Evolutionary conservation across 1,139 yeast species (phyloP), one percentile per base, ranked within the genome.

Genomic region (Debaryomyces robertsiae): DNA sequence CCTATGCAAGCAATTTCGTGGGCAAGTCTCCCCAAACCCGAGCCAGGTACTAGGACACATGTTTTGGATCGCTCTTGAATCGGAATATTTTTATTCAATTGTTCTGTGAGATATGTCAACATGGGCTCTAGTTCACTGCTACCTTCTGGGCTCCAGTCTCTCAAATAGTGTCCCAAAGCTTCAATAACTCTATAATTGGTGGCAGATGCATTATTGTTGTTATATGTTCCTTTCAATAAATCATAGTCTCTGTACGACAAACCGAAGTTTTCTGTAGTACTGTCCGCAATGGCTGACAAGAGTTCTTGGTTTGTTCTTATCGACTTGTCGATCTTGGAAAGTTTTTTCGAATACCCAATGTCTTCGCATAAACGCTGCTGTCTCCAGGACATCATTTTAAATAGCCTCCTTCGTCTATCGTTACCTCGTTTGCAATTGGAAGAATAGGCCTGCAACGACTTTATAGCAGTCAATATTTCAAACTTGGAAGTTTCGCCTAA

Each of bases 21-120:
- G 2, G 94, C 81, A 1, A 85, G 64, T 49, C 86, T 68, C 0
- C 95, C 94, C 31, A 84, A 65, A 0, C 95, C 96, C 1, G 90
- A 77, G 0, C 96, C 96, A 0, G 96, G 95, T 2, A 85, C 75
- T 3, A 87, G 58, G 1, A 85, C 70, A 15, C 76, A 57, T 0
- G 86, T 77, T 6, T 64, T 59, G 1, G 47, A 41, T 33, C 57
- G 52, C 15, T 61, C 59, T 0, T 46, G 42, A 2, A 43, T 48
- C 1, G 70, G 63, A 10, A 67, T 54, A 2, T 66, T 44, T 6
- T 50, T 38, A 2, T 63, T 48, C 19, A 77, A 50, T 27, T 67
- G 67, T 0, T 50, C 34, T 9, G 41, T 52, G 13, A 87, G 66
- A 48, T 79, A 87, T 1, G 66, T 54, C 33, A 79, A 50, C 37